Percentiles rank a stretch among this genome's conserved stretches.
Conservation (phyloP, 345 rosid genomes). For the Nephelium lappaceum region DNA sequence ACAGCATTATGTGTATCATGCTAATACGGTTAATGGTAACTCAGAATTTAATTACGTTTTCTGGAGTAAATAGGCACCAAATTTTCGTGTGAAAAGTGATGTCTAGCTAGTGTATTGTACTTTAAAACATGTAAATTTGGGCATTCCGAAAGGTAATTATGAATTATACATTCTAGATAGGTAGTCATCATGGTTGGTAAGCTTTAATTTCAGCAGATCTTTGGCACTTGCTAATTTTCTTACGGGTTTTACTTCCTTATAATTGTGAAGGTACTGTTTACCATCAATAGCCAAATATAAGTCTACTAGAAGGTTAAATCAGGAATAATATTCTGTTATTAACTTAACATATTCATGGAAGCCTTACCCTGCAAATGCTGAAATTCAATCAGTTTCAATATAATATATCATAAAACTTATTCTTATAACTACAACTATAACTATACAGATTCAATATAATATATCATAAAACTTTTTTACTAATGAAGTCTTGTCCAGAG, state of each 20-base stretch:
- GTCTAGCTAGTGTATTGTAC: neutral
- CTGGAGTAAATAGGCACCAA: neutral
- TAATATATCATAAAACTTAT: too few relatives aligned
- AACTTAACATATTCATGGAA: neutral
- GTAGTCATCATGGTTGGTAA: neutral
- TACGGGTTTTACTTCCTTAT: slow-evolving; percentile 1
- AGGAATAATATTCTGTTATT: neutral
- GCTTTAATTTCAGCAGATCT: neutral
- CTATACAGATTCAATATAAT: too few relatives aligned
- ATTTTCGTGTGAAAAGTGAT: neutral
- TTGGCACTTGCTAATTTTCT: neutral
- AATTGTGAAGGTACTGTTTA: neutral
- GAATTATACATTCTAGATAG: neutral
- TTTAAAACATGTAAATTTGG: neutral
- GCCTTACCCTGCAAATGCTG: slow-evolving; percentile 25
- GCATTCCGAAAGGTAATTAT: neutral
- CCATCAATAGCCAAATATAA: neutral
- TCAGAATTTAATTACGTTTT: neutral
- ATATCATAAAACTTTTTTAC: too few relatives aligned
- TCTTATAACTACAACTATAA: too few relatives aligned
- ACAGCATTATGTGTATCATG: neutral
- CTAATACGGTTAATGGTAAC: neutral
- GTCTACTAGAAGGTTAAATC: neutral
- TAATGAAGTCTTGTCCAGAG: too few relatives aligned
- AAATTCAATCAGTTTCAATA: too few relatives aligned